Base-by-base conservation (phyloP, 108 stramenopile genomes). In the Poteriospumella lacustris region DNA sequence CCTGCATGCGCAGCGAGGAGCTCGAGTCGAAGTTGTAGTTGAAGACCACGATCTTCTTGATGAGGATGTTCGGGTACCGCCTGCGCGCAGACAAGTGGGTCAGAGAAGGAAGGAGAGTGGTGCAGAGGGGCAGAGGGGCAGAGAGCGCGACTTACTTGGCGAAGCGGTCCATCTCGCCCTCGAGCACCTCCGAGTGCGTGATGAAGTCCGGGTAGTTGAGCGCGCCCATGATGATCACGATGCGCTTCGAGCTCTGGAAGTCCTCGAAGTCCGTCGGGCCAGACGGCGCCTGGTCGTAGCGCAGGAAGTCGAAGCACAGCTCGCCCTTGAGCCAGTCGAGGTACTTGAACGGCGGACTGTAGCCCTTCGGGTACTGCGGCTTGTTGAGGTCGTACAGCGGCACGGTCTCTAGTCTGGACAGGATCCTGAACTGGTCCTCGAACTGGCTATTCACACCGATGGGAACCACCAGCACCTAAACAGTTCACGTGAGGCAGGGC, bases 201-300 rank as follows among this genome's bases (percentile, higher is more conserved):
- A 33, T 9, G 9, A 73, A 34, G 31, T 73, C 70, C 9, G 70
- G 70, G 36, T 73, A 73, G 70, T 73, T 73, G 36, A 73, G 26
- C 41, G 36, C 12, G 3, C 70, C 70, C 43, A 73, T 73, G 26
- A 73, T 34, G 26, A 73, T 56, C 70, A 73, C 9, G 5, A 73
- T 42, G 12, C 70, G 36, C 29, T 33, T 44, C 26, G 44, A 73
- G 47, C 70, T 52, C 70, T 73, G 70, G 36, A 73, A 38, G 33
- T 73, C 31, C 5, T 34, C 70, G 26, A 73, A 38, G 3, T 73
- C 70, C 3, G 5, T 42, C 3, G 5, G 12, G 9, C 33, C 12
- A 38, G 26, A 5, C 26, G 70, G 3, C 15, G 36, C 12, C 33
- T 33, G 36, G 41, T 38, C 70, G 3, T 34, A 38, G 28, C 70